These are phyloP conservation scores for Pulveroboletus sp. DNA, from an alignment of 768 basidiomycete genomes.

Conservation along the genomic window DNA sequence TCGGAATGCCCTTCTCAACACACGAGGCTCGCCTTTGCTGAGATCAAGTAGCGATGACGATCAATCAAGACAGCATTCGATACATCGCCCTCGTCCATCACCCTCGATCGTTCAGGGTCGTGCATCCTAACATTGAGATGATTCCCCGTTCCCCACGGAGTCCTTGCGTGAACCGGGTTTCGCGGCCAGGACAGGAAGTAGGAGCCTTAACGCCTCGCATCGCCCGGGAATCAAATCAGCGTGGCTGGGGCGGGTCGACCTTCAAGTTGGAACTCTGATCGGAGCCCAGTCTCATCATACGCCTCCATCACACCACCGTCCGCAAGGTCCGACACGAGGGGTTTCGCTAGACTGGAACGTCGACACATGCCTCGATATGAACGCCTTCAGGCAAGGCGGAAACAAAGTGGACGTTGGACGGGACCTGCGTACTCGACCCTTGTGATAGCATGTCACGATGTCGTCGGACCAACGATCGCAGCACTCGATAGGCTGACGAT, in stretches of 20 bases:
- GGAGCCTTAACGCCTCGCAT: neutral
- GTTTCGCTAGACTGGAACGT: neutral
- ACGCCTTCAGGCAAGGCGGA: neutral
- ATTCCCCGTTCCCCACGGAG: neutral
- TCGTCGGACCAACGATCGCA: neutral
- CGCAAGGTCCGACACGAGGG: neutral
- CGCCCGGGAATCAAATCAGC: neutral
- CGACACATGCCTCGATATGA: slow-evolving; percentile 3
- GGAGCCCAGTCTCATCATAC: neutral
- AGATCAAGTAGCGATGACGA: no score
- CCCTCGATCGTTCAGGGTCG: neutral
- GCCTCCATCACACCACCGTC: neutral
- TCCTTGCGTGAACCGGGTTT: neutral
- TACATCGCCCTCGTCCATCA: neutral
- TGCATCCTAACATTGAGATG: neutral
- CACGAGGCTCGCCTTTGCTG: no score
- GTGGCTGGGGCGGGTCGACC: neutral
- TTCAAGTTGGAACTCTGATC: neutral
- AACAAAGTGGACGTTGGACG: neutral
- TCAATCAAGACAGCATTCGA: no score
- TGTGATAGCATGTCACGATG: neutral
- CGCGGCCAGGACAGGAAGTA: neutral
- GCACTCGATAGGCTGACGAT: neutral
- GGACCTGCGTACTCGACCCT: neutral
- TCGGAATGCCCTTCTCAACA: no score